These are phyloP conservation scores for Geotrichum australiense DNA, from an alignment of 1,139 yeast genomes.

Conservation along the genomic window DNA sequence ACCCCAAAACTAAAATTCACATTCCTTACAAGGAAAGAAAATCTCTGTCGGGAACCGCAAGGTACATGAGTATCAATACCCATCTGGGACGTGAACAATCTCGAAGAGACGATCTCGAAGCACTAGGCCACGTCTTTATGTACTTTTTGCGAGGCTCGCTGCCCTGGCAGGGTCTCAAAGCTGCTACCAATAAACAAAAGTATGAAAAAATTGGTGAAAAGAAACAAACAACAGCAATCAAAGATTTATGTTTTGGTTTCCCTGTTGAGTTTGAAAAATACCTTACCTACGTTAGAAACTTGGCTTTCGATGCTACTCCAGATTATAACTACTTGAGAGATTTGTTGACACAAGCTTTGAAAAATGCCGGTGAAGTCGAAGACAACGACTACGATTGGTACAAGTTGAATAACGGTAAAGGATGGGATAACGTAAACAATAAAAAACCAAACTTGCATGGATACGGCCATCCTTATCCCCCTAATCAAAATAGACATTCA, in stretches of 20 bases:
- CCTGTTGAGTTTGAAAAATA: constrained; percentile 86
- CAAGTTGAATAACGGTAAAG: constrained; percentile 84
- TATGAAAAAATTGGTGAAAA: constrained; percentile 96
- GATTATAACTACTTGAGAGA: constrained; percentile 78
- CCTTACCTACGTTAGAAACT: constrained; percentile 71
- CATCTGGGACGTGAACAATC: constrained; percentile 96
- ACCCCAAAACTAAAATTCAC: constrained; percentile 90
- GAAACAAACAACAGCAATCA: constrained; percentile 77
- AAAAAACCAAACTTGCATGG: constrained; percentile 90
- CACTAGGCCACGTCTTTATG: constrained; percentile 90
- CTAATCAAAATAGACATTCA: constrained; percentile 27
- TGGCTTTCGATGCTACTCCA: constrained; percentile 92
- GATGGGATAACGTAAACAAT: constrained; percentile 80
- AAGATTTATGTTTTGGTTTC: constrained; percentile 70
- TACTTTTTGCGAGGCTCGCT: constrained; percentile 88
- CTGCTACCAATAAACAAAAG: constrained; percentile 94
- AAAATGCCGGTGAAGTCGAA: constrained; percentile 61
- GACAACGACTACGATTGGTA: constrained; percentile 95
- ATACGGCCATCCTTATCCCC: constrained; percentile 66
- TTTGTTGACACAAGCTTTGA: constrained; percentile 67
- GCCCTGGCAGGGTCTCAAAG: constrained; percentile 98
- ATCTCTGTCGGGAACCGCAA: constrained; percentile 90
- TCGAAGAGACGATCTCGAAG: constrained; percentile 92
- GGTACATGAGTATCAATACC: constrained; percentile 96
- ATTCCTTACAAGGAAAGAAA: constrained; percentile 95